A percentile compares a stretch with the other conserved stretches of the same genome.
These are phyloP conservation scores for Kuraishia hungarica DNA, from an alignment of 805 yeast genomes.

Conservation along the genomic window DNA sequence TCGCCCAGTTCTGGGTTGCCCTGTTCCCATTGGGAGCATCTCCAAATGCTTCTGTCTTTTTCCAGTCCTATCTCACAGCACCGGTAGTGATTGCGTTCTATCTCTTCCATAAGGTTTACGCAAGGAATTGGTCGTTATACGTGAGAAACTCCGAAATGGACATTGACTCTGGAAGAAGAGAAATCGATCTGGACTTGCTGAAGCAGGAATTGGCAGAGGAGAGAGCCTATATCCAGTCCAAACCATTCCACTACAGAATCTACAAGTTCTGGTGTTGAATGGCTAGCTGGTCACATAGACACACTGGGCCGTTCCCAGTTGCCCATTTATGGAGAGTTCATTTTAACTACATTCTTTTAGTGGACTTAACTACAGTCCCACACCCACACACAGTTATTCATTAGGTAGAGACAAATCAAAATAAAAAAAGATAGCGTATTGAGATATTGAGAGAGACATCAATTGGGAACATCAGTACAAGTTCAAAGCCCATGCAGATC, in stretches of 20 bases:
- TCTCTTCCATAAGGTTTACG: slow-evolving; percentile 24
- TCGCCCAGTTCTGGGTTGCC: slow-evolving; percentile 80
- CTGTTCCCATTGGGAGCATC: slow-evolving; percentile 49
- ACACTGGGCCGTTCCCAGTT: background rate
- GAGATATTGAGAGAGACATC: too few relatives aligned
- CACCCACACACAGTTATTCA: too few relatives aligned
- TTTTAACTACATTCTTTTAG: too few relatives aligned
- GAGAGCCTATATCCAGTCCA: slow-evolving; percentile 35
- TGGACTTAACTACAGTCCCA: too few relatives aligned
- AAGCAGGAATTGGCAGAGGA: slow-evolving; percentile 53
- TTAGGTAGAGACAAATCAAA: too few relatives aligned
- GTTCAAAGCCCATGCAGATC: too few relatives aligned
- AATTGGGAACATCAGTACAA: too few relatives aligned
- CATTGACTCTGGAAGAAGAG: slow-evolving; percentile 57
- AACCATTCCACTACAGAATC: slow-evolving; percentile 38
- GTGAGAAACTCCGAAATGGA: slow-evolving; percentile 43
- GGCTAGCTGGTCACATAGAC: background rate
- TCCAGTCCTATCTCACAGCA: slow-evolving; percentile 55
- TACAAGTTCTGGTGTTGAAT: slow-evolving; percentile 50
- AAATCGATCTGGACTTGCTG: slow-evolving; percentile 45
- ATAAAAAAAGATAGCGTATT: too few relatives aligned
- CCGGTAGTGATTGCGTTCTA: slow-evolving; percentile 53
- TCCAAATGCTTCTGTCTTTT: slow-evolving; percentile 52
- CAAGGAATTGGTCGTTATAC: slow-evolving; percentile 34
- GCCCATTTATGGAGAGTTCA: too few relatives aligned